Base-by-base conservation (phyloP, 2,329 filamentous ascomycete genomes). In the Chrysoporthe puriensis region DNA sequence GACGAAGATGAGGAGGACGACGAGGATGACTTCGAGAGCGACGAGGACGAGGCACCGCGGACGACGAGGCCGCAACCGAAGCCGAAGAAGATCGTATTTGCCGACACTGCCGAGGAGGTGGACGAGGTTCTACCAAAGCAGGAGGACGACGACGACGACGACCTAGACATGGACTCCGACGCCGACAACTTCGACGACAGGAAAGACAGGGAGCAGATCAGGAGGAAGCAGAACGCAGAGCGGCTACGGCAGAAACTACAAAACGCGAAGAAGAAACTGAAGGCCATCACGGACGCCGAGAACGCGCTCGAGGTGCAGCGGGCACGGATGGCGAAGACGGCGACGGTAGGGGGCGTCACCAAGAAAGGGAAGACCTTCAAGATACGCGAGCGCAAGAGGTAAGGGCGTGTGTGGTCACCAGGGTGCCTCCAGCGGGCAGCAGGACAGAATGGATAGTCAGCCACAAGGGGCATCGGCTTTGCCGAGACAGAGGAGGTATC, bases 241-340 rank as follows among this genome's bases (percentile, higher is more conserved):
- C 83, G 82, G 69, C 77, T 89, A 65, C 78, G 79, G 52, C 76
- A 80, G 52, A 84, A 84, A 70, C 78, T 90, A 26, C 81, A 81
- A 63, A 78, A 75, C 26, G 83, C 86, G 6, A 82, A 80, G 71
- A 83, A 85, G 77, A 86, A 88, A 76, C 79, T 89, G 70, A 81
- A 81, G 73, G 80, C 81, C 1, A 77, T 90, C 40, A 79, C 82
- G n/a, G 79, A 83, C 32, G 85, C 87, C 34, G 88, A 90, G 77
- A 77, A 81, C 50, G 79, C 84, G 72, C 79, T 90, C 36, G 87
- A 88, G 70, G 69, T 87, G 65, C 86, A 90, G 76, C 81, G 84
- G 68, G 85, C 86, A 21, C 86, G 84, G 75, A 90, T 90, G 87
- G 86, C 86, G 46, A 90, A 90, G 80, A 88, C 87, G 71, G 81